Evolutionary conservation across 225 moss, liverwort and hornwort species (phyloP), one percentile per base, ranked within the genome.

Genomic region (Polytrichum commune): DNA sequence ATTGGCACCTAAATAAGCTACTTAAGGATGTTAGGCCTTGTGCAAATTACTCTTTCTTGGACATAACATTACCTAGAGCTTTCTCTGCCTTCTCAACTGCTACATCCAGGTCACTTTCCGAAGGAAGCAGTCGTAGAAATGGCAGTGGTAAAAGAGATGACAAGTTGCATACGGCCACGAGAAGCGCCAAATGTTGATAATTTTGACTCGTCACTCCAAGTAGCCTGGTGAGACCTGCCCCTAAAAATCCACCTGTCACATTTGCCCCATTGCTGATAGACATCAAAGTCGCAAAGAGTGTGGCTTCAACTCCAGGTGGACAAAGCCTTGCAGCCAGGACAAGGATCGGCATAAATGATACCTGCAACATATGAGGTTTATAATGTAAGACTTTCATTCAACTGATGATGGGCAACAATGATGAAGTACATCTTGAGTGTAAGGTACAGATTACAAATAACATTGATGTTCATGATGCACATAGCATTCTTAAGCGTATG

Each of bases 61-160:
- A 73, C 62, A 67, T 55, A 29, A 74, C 76, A 62, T 81, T 82
- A 75, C 83, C 81, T 73, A 86, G 63, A 46, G 86, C 75, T 79
- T 86, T 89, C 68, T 86, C 89, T 35, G 86, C 89, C 81, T 89
- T 89, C 72, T 89, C 89, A 18, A 89, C 89, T 19, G 89, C 89
- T 56, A 83, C 77, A 60, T 83, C 89, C 81, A 89, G 69, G 38
- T 86, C 86, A 68, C 73, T 79, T 28, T 89, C 89, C 5, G 86
- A 86, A 27, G 89, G 89, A 57, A 89, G 79, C 57, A 89, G 73
- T 61, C 79, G 58, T 65, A 89, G 60, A 73, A 89, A 89, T 8
- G 89, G 89, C 77, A 89, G 77, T 46, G 89, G 89, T 69, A 89
- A 56, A 33, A 89, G 81, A 24, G 89, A 86, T 7, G 89, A 89